These are phyloP conservation scores for Thelonectria blattea DNA, from an alignment of 2,329 filamentous ascomycete species.

Conservation along the genomic window DNA sequence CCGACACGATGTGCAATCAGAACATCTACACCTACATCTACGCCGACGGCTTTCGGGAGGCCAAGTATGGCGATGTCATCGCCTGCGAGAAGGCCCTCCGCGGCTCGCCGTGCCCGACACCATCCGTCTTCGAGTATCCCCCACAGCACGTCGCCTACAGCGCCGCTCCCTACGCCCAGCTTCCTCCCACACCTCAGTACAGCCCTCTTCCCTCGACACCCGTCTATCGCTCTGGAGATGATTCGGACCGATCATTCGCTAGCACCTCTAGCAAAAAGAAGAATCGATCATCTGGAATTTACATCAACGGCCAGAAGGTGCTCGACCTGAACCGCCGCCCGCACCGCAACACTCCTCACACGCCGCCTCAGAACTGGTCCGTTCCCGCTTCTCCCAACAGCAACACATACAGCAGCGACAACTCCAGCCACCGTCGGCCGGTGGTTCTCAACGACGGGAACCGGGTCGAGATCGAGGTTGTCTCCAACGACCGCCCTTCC, in stretches of 20 bases:
- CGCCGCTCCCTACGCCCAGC: slow-evolving; percentile 40
- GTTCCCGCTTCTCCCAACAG: slow-evolving; percentile 47
- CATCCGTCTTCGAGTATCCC: slow-evolving; percentile 50
- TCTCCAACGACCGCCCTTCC: slow-evolving; percentile 37
- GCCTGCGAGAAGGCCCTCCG: slow-evolving; percentile 49
- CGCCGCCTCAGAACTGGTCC: slow-evolving; percentile 52
- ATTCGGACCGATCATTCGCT: slow-evolving; percentile 45
- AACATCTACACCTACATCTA: slow-evolving; percentile 54
- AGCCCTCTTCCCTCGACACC: slow-evolving; percentile 40
- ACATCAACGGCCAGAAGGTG: slow-evolving; percentile 47
- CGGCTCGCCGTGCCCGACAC: slow-evolving; percentile 50
- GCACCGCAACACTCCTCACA: slow-evolving; percentile 49
- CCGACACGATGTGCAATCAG: slow-evolving; percentile 57
- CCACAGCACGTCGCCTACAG: slow-evolving; percentile 44
- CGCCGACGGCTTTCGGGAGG: slow-evolving; percentile 50
- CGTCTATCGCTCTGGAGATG: slow-evolving; percentile 46
- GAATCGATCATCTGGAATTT: slow-evolving; percentile 45
- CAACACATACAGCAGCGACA: slow-evolving; percentile 33
- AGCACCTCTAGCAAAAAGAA: slow-evolving; percentile 41
- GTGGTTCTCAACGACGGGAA: slow-evolving; percentile 47
- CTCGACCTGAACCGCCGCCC: slow-evolving; percentile 43
- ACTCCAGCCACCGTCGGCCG: slow-evolving; percentile 38
- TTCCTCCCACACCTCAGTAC: slow-evolving; percentile 51
- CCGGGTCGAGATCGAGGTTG: slow-evolving; percentile 47
- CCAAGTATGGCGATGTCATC: slow-evolving; percentile 42